Evolutionary conservation across 345 rosid species (phyloP), one percentile per base, ranked within the genome.

Genomic region (Acer campestre): DNA sequence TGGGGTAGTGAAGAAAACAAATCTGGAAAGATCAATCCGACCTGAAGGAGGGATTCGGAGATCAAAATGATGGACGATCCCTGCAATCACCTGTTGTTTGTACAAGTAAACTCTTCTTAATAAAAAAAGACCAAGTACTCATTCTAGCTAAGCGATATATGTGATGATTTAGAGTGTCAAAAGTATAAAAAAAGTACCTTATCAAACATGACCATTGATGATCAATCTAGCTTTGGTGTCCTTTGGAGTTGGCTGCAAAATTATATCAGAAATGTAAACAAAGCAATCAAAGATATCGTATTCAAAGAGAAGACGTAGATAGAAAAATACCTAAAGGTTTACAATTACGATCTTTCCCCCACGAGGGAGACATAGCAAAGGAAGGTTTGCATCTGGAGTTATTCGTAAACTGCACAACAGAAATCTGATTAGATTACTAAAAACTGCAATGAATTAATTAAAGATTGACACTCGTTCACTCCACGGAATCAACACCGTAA

Each of bases 271-370:
- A n/a, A 70, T 1, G 6, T 71, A 16, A 17, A 23, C 9, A 18
- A 55, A 42, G 44, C 59, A 42, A 0, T 25, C 8, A 29, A 55
- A 1, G 9, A 35, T 9, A 31, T 38, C 18, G 8, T 17, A 40
- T 42, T 42, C 46, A 1, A 6, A 6, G 7, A 7, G 0, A 31
- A 31, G 4, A 31, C 0, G 3, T 42, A 42, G 8, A 62, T 25
- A 18, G n/a, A 53, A 42, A 80, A 62, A 11, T 76, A 85, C 86
- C 86, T 85, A 84, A 67, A 85, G 86, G 61, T 83, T 83, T 14
- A 83, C 83, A 20, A 85, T 85, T 6, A 80, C 81, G 42, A 85
- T 80, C 68, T 85, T 85, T 18, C 86, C 88, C 70, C 88, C 86
- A 48, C 80, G 74, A 25, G 77, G 83, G 20, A 83, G 82, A 66